These are phyloP conservation scores for Thalassiosira mediterranea DNA, from an alignment of 352 stramenopile species.

Conservation along the genomic window DNA sequence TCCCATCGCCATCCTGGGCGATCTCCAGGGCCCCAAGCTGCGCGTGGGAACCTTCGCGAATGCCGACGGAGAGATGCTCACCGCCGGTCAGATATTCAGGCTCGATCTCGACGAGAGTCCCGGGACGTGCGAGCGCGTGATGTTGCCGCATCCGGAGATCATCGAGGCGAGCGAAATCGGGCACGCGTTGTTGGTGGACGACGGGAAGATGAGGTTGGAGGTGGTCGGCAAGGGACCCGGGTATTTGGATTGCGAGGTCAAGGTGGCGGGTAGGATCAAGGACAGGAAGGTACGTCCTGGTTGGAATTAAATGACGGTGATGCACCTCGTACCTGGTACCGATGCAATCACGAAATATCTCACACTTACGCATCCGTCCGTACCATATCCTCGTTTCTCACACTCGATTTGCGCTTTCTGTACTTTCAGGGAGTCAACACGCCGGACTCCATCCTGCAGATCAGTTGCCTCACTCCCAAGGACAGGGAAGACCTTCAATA, in stretches of 20 bases:
- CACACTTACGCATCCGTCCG: not conserved
- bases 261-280: slow-evolving; percentile 86
- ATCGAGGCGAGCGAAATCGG: slow-evolving; percentile 81
- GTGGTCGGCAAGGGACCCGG: slow-evolving; percentile 81
- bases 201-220: slow-evolving; percentile 88
- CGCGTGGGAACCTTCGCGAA: slow-evolving; percentile 84
- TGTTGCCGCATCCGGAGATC: slow-evolving; percentile 88
- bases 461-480: slow-evolving; percentile 94
- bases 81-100: slow-evolving; percentile 82
- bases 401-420: not conserved
- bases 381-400: not conserved
- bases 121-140: slow-evolving; percentile 83
- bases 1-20: slow-evolving; percentile 87
- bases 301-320: too few relatives aligned
- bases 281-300: slow-evolving; percentile 83
- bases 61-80: slow-evolving; percentile 70
- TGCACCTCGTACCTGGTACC: too few relatives aligned
- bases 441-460: slow-evolving; percentile 87
- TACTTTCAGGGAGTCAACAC: slow-evolving; percentile 95
- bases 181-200: slow-evolving; percentile 87
- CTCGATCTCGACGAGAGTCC: slow-evolving; percentile 86
- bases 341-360: too few relatives aligned
- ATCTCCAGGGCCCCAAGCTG: slow-evolving; percentile 88
- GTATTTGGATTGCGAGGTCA: slow-evolving; percentile 85
- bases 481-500: slow-evolving; percentile 93